Conservation (phyloP, 164 flowering plant genomes). For the Echeveria elegans region DNA sequence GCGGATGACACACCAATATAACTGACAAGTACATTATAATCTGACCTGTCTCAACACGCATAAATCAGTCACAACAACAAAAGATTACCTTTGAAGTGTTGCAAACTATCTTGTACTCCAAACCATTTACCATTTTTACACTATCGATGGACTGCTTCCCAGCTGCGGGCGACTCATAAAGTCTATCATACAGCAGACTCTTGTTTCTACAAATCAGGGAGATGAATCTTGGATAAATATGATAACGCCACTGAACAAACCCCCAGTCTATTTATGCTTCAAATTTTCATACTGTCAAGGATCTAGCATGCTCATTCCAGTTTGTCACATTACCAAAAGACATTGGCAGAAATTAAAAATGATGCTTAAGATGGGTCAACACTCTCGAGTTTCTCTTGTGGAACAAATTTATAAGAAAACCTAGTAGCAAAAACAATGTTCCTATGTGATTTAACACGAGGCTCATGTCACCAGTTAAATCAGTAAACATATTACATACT, state of each 20-base stretch:
- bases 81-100: constrained; percentile 45
- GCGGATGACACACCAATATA: not conserved
- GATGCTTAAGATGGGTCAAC: not conserved
- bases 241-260: not conserved
- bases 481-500: too few species aligned
- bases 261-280: not conserved
- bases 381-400: too few species aligned
- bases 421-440: not conserved
- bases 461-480: not conserved
- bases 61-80: not conserved
- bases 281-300: not conserved
- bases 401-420: not conserved
- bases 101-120: constrained; percentile 62
- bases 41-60: not conserved
- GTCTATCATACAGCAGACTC: constrained; percentile 19
- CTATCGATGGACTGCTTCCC: constrained; percentile 33
- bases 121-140: constrained; percentile 37
- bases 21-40: not conserved
- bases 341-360: not conserved
- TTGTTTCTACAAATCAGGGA: constrained; percentile 36
- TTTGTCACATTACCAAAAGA: not conserved
- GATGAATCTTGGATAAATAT: not conserved
- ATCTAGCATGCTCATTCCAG: not conserved
- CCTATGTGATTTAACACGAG: not conserved
- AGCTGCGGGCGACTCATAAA: constrained; percentile 32